Base-by-base conservation (phyloP, 1,139 yeast species). In the Taiozyma sp. region DNA sequence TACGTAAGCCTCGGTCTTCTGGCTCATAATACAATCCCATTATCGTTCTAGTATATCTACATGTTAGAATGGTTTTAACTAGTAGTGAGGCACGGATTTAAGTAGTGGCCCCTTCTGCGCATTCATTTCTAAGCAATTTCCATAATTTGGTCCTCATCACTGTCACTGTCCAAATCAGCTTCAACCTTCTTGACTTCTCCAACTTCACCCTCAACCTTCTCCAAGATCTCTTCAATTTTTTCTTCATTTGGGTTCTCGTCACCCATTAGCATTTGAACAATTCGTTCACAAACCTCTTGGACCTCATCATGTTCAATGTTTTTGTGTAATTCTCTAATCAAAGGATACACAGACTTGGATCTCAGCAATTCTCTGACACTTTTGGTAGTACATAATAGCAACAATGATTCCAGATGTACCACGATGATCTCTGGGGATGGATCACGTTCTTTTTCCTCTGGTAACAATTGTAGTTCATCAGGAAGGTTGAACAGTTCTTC, bases 401-500 rank as follows among this genome's bases (percentile, higher is more conserved):
- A 72, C 48, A 91, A 68, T 53, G 91, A 81, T 67, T 91, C 97
- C 57, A 88, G 74, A 62, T 89, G 96, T 8, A 83, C 81, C 49
- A 83, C 76, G 49, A 88, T 72, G 50, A 91, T 81, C 8, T 83
- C 81, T 32, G 72, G 70, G 19, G 81, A 74, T 7, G 95, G 84
- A 58, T 93, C 99, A 61, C 96, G 80, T 61, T 74, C 66, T 67
- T 89, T 90, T 57, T 87, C 95, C 30, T 82, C 82, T 14, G 89
- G 88, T 50, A 90, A 73, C 48, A 88, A 75, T 68, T 90, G 96
- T 51, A 92, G 79, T 64, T 89, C 96, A 34, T 89, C 97, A 1
- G 98, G 98, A 57, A 93, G 79, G 50, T 85, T 83, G 63, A 89
- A 86, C 78, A 87, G 80, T 63, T 93, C 97, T 43, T 92, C 97